Base-by-base conservation (phyloP, 2,329 filamentous ascomycete species). In the Xylaria digitata region DNA sequence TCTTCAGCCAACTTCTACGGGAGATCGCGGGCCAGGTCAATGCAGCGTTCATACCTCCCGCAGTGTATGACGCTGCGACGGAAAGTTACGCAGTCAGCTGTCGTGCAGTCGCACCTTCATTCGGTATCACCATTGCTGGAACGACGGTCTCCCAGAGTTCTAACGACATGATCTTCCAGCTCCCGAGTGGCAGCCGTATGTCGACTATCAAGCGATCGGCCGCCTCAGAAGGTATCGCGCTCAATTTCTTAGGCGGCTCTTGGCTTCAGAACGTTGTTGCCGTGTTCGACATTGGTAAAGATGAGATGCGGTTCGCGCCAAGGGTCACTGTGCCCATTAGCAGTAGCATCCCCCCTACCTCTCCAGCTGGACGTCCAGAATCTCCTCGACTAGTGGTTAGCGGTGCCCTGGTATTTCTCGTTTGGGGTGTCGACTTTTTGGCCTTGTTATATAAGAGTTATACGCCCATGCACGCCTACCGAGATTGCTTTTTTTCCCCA, bases 261-360 rank as follows among this genome's bases (percentile, higher is more conserved):
- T 60, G 32, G 45, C 57, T 52, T 23, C 57, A 60, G 30, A 60
- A 43, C 17, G 37, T 52, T 21, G 34, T 60, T 32, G 46, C 57
- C 11, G 48, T 48, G 15, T 62, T 62, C 6, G 60, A 62, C 17
- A 56, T 62, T 17, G 57, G 57, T 13, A 52, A 52, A 17, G 34
- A 62, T 26, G 60, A 62, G 42, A 62, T 62, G 60, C 50, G 52
- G 42, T 62, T 62, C n/a, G 43, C 60, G 21, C 60, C 6, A 21
- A 62, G 60, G 21, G 50, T 42, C 15, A 15, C 32, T 21, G 11
- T 23, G 46, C 52, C 11, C 17, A 52, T 52, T 53, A 13, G 19
- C 21, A 60, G 46, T 43, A 17, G 19, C 46, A n/a, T 6, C n/a
- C 17, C 57, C 37, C 17, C 23, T 6, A 23, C 26, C 49, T 61